Evolutionary conservation across 139 green algal species (phyloP), one percentile per base, ranked within the genome.

Genomic region (Volvox reticuliferus): DNA sequence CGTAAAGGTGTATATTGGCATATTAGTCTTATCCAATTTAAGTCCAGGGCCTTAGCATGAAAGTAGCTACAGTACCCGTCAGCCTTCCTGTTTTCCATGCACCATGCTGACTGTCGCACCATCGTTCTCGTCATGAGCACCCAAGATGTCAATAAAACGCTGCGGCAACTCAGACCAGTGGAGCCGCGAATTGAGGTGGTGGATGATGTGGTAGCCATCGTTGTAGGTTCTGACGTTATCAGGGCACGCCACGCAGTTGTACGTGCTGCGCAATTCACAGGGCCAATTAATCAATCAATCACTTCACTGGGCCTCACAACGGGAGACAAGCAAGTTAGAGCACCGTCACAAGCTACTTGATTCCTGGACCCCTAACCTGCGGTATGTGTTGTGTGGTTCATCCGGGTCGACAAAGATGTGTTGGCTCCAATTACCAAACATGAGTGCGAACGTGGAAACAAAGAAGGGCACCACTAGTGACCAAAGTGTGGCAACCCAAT

Each of bases 381-480:
- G 50, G 73, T 90, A 90, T 6, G 12, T 44, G 50, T 76, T 83
- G 12, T 44, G 73, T 32, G 97, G 93, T 0, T 50, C n/a, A 0
- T 80, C 63, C 0, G 95, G 93, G 67, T 99, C 92, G 0, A 99
- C 88, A 86, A 99, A 99, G 0, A 98, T 91, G 93, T 99, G 97
- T 95, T 99, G 97, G 80, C 92, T 96, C 96, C 97, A 99, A 93
- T 99, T 99, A 55, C 97, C 97, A 92, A 99, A 97, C 97, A 98
- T 98, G 35, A 99, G 92, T 0, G 96, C 94, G 13, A 99, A 92
- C 9, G 94, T 97, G 24, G 94, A 93, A 0, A 99, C 26, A 12
- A 95, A 61, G 61, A 97, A 96, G 12, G 97, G 97, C 30, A 98
- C 19, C 33, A 97, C 14, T 17, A 99, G 50, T 22, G 94, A 92